Percentiles rank a stretch among this genome's conserved stretches.
Conservation (phyloP, 768 basidiomycete species). For the Lyophyllum semitale region DNA sequence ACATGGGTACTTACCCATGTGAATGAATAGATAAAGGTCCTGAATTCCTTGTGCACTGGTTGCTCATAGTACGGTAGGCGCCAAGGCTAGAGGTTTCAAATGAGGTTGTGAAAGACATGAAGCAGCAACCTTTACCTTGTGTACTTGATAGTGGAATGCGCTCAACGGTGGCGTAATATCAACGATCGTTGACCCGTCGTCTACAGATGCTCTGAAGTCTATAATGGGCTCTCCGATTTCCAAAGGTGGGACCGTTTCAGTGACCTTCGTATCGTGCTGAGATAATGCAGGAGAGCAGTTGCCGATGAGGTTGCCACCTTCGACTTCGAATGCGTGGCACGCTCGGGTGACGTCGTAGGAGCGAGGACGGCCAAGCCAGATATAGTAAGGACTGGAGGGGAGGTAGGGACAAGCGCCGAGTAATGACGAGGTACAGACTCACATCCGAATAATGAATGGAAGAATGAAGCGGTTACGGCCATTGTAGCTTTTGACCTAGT, state of each 20-base stretch:
- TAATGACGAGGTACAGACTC: not conserved
- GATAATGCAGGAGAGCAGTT: conserved; percentile 43
- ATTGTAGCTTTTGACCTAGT: conserved; percentile 65
- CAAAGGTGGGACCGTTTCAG: conserved; percentile 38
- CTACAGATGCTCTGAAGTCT: conserved; percentile 25
- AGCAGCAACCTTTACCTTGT: conserved; percentile 34
- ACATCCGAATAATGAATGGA: conserved; percentile 70
- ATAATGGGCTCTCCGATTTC: conserved; percentile 42
- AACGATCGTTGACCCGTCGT: conserved; percentile 29
- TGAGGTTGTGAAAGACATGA: not conserved
- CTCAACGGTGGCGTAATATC: conserved; percentile 56
- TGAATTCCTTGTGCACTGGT: conserved; percentile 66
- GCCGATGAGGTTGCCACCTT: conserved; percentile 60
- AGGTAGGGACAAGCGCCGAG: not conserved
- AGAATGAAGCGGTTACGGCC: conserved; percentile 70
- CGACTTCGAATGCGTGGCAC: conserved; percentile 62
- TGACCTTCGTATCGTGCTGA: conserved; percentile 32
- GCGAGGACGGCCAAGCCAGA: conserved; percentile 74
- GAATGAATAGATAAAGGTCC: conserved; percentile 65
- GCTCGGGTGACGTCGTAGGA: conserved; percentile 56
- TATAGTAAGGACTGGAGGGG: conserved; percentile 59
- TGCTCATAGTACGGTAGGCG: conserved; percentile 72
- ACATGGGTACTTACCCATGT: conserved; percentile 46
- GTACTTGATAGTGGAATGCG: conserved; percentile 64
- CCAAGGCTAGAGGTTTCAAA: conserved; percentile 45